Base-by-base conservation (phyloP, 768 basidiomycete species). In the Goffeauzyma gilvescens region DNA sequence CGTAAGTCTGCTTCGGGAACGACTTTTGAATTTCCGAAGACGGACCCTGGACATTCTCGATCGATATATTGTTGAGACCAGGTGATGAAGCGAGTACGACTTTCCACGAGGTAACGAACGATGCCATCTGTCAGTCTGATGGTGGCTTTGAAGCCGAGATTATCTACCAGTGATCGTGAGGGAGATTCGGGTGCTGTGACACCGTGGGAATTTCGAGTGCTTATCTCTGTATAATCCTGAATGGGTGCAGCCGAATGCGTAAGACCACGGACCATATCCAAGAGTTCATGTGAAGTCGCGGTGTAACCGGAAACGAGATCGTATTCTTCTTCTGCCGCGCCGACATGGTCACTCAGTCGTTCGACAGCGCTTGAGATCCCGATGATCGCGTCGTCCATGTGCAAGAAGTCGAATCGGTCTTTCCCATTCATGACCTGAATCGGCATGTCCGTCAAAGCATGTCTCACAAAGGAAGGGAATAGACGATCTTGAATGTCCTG, bases 351-450 rank as follows among this genome's bases (percentile, higher is more conserved):
- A 30, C 48, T 42, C 25, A 57, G 38, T 21, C 42, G 40, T 15
- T 44, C 32, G 23, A 58, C 46, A 2, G 57, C 52, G 18, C 50
- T 49, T 7, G 55, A 26, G 10, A 63, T 44, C 1, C 57, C 59
- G 25, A 50, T 46, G 18, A 64, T 40, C 8, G 52, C 55, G 41
- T 64, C 63, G 27, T 57, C 52, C 10, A 60, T 45, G 36, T 61
- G 52, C 10, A 64, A 35, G 10, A 62, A 38, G 34, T 58, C 55
- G 10, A 55, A 32, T 2, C 50, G 48, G 17, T 49, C 46, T 2
- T 50, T 43, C 8, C 53, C 53, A 15, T 52, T 54, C n/a, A 50
- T 32, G 34, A 54, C 52, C 50, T 64, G 63, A 12, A 64, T 55
- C 1, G 55, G 51, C 18, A 54, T 33, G 32, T 57, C 53, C 10